phyloP scores from a whole-genome alignment of 306 rosid genomes.

The Potentilla sterilis region DNA sequence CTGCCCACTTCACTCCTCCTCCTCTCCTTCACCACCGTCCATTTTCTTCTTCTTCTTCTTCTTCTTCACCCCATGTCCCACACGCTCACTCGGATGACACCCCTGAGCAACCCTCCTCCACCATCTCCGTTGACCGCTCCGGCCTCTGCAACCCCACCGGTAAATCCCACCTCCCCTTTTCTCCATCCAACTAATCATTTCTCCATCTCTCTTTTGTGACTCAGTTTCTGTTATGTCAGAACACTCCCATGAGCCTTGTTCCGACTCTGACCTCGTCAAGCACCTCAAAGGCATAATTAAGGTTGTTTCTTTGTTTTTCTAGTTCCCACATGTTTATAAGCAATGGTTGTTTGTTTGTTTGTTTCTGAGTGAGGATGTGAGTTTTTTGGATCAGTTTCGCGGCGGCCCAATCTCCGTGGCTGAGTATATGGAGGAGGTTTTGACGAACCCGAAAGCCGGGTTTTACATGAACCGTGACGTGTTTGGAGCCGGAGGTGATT shows the following conservation, averaged over 20 bases:
- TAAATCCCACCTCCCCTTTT: conserved; percentile 7
- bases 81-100: conserved; percentile 20
- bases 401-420: conserved; percentile 97
- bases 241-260: conserved; percentile 43
- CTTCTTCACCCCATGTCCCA: conserved; percentile 36
- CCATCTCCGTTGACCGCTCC: conserved; percentile 48
- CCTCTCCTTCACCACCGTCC: conserved; percentile 2
- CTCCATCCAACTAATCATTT: neutral
- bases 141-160: conserved; percentile 44
- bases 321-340: no score
- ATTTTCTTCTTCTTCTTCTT: conserved; percentile 22
- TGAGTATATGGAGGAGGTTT: conserved; percentile 94
- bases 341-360: no score
- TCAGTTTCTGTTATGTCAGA: conserved; percentile 28
- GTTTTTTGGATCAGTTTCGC: conserved; percentile 57
- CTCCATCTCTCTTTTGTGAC: neutral
- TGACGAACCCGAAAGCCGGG: conserved; percentile 92
- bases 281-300: conserved; percentile 58
- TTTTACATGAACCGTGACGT: conserved; percentile 93
- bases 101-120: conserved; percentile 30
- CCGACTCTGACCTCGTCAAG: conserved; percentile 54
- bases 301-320: conserved; percentile 11
- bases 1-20: conserved; percentile 11
- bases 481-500: conserved; percentile 90
- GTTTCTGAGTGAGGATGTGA: no score